Percentiles rank a stretch among this genome's conserved stretches.
These are phyloP conservation scores for Grigorovia jiainica DNA, from an alignment of 805 yeast genomes.

Conservation along the genomic window DNA sequence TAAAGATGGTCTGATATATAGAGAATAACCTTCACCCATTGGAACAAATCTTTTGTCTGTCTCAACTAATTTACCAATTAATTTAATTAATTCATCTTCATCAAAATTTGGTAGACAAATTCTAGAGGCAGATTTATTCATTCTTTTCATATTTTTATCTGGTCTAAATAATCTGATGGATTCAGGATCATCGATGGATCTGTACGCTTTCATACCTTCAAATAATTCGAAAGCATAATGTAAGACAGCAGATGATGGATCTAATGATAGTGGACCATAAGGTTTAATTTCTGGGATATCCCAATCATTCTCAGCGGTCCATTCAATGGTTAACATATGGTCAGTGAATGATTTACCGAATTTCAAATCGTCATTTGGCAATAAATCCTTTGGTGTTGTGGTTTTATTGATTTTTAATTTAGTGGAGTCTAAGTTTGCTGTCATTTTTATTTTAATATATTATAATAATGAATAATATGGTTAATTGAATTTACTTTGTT, in stretches of 20 bases:
- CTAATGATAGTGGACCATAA: slow-evolving; percentile 62
- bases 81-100: slow-evolving; percentile 60
- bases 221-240: slow-evolving; percentile 93
- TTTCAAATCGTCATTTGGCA: slow-evolving; percentile 51
- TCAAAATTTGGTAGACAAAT: slow-evolving; percentile 85
- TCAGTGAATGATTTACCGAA: slow-evolving; percentile 72
- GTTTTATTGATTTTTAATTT: slow-evolving; percentile 41
- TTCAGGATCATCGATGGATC: slow-evolving; percentile 38
- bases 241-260: slow-evolving; percentile 82
- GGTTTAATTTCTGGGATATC: slow-evolving; percentile 78
- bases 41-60: slow-evolving; percentile 75
- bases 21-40: slow-evolving; percentile 73
- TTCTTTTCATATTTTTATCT: slow-evolving; percentile 80
- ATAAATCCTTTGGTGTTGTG: slow-evolving; percentile 40
- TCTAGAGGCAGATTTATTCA: slow-evolving; percentile 83
- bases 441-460: too few species aligned
- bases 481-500: too few species aligned
- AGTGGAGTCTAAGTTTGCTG: slow-evolving; percentile 44
- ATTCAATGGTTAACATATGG: slow-evolving; percentile 81
- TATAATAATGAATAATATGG: too few species aligned
- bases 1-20: slow-evolving; percentile 88
- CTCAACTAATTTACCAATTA: slow-evolving; percentile 63
- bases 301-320: slow-evolving; percentile 78
- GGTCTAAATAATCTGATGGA: slow-evolving; percentile 79
- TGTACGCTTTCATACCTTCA: slow-evolving; percentile 92